Evolutionary conservation across 2,329 filamentous ascomycete genomes (phyloP), one percentile per base, ranked within the genome.

Genomic region (Rosellinia necatrix): DNA sequence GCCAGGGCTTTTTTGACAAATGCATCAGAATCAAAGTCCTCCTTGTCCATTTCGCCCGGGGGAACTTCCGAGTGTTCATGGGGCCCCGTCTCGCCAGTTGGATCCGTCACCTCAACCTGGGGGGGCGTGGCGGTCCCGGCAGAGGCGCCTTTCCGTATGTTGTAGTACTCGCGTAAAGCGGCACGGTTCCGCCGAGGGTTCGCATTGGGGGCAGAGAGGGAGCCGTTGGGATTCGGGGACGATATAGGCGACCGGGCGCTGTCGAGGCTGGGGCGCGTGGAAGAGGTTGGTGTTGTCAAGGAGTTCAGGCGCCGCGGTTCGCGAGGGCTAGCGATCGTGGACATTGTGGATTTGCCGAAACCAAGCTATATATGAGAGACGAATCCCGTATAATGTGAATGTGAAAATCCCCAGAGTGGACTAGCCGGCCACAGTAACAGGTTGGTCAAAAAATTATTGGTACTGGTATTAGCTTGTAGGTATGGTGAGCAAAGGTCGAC

Each of bases 131-230:
- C 67, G 9, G 51, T 54, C 4, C 56, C 60, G 6, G 74, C 70
- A 3, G 79, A 66, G 17, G 72, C 49, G 8, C 68, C 66, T 61
- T 77, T 77, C 63, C 86, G 88, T 46, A 97, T 82, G 70, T 94
- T 94, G 76, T 97, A 97, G 79, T 96, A 97, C 70, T 97, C 92
- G 66, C 94, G 89, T 17, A 97, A 82, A 6, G 93, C 93, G 53
- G 89, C 85, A 62, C 93, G 89, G 75, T 96, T 96, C 59, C 89
- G 76, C 53, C 81, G 79, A 61, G 71, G 74, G 66, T 67, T 72
- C 2, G 62, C 53, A 53, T 57, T 61, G 6, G 53, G 42, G 10
- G 56, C 53, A n/a, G 65, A 61, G 54, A 63, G 34, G 7, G 60
- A 51, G 53, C 68, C 53, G 56, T 71, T 72, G 51, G 71, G 75